Percentiles rank a stretch among this genome's conserved stretches.
phyloP scores from a whole-genome alignment of 208 protist species.

The Cochliopodium minus region DNA sequence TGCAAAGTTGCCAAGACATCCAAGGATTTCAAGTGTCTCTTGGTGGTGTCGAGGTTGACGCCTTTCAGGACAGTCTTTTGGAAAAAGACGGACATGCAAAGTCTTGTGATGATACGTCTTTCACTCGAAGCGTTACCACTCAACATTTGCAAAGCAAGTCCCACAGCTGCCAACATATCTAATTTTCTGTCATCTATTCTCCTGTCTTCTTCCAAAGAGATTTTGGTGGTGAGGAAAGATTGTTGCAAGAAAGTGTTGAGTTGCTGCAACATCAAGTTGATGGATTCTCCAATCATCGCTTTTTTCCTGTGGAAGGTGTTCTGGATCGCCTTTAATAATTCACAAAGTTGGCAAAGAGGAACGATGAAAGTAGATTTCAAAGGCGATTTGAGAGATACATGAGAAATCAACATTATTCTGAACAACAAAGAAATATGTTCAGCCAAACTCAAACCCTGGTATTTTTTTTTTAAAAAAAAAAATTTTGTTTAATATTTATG shows the following conservation, averaged over 20 bases:
- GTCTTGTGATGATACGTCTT: constrained; percentile 34
- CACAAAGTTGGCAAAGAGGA: constrained; percentile 42
- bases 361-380: constrained; percentile 41
- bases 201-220: neutral
- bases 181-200: constrained; percentile 2
- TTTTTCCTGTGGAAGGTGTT: constrained; percentile 50
- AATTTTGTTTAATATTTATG: too few species aligned
- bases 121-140: constrained; percentile 36
- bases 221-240: constrained; percentile 30
- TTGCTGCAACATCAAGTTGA: constrained; percentile 44
- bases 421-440: constrained; percentile 40
- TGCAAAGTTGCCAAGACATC: constrained; percentile 41
- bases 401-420: constrained; percentile 42
- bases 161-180: constrained; percentile 43
- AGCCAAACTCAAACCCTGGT: constrained; percentile 38
- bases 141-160: constrained; percentile 43
- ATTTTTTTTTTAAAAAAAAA: too few species aligned
- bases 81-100: constrained; percentile 41
- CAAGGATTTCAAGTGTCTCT: constrained; percentile 46
- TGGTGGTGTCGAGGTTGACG: constrained; percentile 36
- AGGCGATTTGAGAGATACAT: constrained; percentile 38
- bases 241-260: constrained; percentile 48
- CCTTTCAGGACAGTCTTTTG: constrained; percentile 30
- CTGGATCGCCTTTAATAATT: constrained; percentile 64
- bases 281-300: constrained; percentile 44